Conservation (phyloP, 169 alveolate genomes). For the Cryptosporidium baileyi region DNA sequence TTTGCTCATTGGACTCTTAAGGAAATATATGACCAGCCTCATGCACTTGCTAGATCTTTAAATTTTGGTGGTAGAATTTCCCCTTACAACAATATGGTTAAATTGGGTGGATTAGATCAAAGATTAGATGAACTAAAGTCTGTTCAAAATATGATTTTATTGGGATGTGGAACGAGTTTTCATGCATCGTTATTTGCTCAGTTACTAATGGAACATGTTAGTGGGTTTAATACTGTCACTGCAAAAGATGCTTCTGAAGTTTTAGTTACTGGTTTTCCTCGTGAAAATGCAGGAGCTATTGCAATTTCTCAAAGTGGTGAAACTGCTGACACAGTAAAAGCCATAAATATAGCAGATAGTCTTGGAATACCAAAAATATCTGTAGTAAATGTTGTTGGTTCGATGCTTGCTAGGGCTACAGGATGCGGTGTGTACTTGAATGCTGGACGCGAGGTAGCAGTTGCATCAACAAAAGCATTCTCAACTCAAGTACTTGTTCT, state of each 20-base stretch:
- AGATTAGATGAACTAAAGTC: conserved; percentile 76
- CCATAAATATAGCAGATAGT: conserved; percentile 80
- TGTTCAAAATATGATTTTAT: conserved; percentile 82
- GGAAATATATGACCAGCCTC: conserved; percentile 90
- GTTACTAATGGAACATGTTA: conserved; percentile 83
- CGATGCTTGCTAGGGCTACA: conserved; percentile 87
- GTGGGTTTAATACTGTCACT: conserved; percentile 84
- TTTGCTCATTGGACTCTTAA: conserved; percentile 89
- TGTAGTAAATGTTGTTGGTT: conserved; percentile 90
- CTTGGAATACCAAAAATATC: conserved; percentile 83
- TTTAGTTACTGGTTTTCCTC: conserved; percentile 69
- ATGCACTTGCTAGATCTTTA: conserved; percentile 78
- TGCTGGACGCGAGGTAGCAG: conserved; percentile 97
- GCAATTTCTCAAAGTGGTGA: conserved; percentile 95
- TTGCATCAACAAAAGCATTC: conserved; percentile 96
- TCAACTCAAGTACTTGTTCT: conserved; percentile 89
- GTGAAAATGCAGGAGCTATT: conserved; percentile 85
- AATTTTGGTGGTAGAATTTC: conserved; percentile 85
- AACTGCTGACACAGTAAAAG: conserved; percentile 91
- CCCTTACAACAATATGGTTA: conserved; percentile 74
- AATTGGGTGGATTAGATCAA: conserved; percentile 86
- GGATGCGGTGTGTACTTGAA: conserved; percentile 93
- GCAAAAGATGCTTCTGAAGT: conserved; percentile 91
- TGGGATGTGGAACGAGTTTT: conserved; percentile 93
- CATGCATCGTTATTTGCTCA: conserved; percentile 90